phyloP scores from a whole-genome alignment of 495 filamentous ascomycete species.

The Penicillium canariense region DNA sequence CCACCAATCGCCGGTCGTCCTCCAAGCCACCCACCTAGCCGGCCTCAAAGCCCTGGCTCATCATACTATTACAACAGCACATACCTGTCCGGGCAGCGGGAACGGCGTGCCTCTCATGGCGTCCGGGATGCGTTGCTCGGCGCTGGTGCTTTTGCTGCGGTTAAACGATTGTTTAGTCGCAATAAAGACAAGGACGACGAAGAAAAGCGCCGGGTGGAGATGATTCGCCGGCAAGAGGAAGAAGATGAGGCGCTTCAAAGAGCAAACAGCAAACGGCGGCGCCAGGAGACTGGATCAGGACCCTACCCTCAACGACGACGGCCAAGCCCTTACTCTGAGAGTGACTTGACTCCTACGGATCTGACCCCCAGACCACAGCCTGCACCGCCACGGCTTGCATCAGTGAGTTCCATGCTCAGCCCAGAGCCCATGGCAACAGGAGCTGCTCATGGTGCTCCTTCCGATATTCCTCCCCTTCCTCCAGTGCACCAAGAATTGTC shows the following conservation, averaged over 20 bases:
- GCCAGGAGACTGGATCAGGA: constrained; percentile 56
- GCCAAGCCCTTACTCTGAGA: constrained; percentile 44
- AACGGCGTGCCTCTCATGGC: constrained; percentile 44
- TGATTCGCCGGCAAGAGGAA: constrained; percentile 53
- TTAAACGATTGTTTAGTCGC: constrained; percentile 63
- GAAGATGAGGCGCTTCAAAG: constrained; percentile 60
- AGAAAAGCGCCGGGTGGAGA: constrained; percentile 63
- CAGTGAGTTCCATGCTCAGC: constrained; percentile 30
- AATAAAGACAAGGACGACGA: constrained; percentile 52
- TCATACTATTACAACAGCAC: constrained; percentile 47
- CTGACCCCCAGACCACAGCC: constrained; percentile 33
- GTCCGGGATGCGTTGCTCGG: constrained; percentile 64
- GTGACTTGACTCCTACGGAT: constrained; percentile 47
- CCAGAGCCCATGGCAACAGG: constrained; percentile 37
- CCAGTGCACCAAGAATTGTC: constrained; percentile 50
- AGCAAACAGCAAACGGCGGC: constrained; percentile 49
- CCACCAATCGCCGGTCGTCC: constrained; percentile 43
- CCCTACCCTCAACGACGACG: constrained; percentile 55
- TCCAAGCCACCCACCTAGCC: constrained; percentile 38
- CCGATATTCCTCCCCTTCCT: constrained; percentile 47
- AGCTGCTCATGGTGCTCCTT: constrained; percentile 29
- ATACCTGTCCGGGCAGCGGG: constrained; percentile 39
- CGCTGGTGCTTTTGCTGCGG: constrained; percentile 62
- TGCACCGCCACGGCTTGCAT: constrained; percentile 25
- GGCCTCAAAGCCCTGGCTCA: constrained; percentile 42